phyloP scores from a whole-genome alignment of 257 asterid genomes.

The Eustoma russellianum region DNA sequence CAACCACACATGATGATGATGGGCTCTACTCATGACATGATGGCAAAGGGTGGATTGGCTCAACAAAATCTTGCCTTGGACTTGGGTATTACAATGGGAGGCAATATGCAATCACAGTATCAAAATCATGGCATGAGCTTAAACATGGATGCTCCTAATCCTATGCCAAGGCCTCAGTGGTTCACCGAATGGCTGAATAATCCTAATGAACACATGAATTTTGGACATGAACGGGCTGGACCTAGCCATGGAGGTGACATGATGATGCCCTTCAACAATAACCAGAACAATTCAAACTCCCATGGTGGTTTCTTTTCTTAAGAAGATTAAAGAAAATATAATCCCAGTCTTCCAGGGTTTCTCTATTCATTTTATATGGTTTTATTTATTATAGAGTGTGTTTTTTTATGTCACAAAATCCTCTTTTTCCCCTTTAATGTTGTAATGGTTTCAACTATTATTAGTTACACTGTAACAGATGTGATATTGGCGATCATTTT shows the following conservation, averaged over 20 bases:
- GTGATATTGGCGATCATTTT: too few relatives aligned
- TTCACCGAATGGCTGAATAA: conserved; percentile 18
- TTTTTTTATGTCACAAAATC: too few relatives aligned
- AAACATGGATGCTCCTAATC: conserved; percentile 4
- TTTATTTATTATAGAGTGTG: too few relatives aligned
- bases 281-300: conserved; percentile 29
- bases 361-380: neutral
- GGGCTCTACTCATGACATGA: neutral
- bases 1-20: conserved; percentile 1
- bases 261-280: conserved; percentile 31
- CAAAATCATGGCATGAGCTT: conserved; percentile 1
- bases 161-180: conserved; percentile 30
- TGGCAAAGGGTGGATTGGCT: neutral
- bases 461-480: too few relatives aligned
- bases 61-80: too few relatives aligned
- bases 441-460: neutral
- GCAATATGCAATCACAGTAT: conserved; percentile 8
- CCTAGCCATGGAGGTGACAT: conserved; percentile 13
- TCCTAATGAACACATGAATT: conserved; percentile 22
- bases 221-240: conserved; percentile 13
- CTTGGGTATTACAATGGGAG: too few relatives aligned
- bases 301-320: conserved; percentile 39
- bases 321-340: neutral
- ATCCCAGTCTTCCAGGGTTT: neutral
- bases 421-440: neutral